A percentile compares a stretch with the other conserved stretches of the same genome.
These are phyloP conservation scores for Trypanosoma caninum DNA, from an alignment of 208 protist species.

Conservation along the genomic window DNA sequence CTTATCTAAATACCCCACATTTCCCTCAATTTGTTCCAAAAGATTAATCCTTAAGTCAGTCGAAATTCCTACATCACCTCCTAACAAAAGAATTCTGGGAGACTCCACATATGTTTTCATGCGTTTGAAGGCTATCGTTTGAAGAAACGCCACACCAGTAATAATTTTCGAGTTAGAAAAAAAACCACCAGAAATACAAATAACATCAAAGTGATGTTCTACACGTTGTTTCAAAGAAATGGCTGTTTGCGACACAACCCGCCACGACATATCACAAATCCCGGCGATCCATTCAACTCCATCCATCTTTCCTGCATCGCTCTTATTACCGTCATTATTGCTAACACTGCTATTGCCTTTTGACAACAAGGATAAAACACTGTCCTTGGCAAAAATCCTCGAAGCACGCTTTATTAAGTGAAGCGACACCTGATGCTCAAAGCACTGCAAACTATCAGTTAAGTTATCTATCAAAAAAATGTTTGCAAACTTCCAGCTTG, in stretches of 20 bases:
- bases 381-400: slow-evolving; percentile 11
- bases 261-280: slow-evolving; percentile 29
- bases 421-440: slow-evolving; percentile 12
- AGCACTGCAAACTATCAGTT: background rate
- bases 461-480: slow-evolving; percentile 4
- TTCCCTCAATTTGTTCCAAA: slow-evolving; percentile 52
- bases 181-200: slow-evolving; percentile 18
- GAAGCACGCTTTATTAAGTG: slow-evolving; percentile 27
- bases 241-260: slow-evolving; percentile 12
- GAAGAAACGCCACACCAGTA: slow-evolving; percentile 21
- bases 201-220: slow-evolving; percentile 27
- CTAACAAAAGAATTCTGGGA: slow-evolving; percentile 62
- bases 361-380: background rate
- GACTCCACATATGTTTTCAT: slow-evolving; percentile 34
- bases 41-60: slow-evolving; percentile 29
- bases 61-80: slow-evolving; percentile 40
- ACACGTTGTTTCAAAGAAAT: slow-evolving; percentile 18
- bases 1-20: slow-evolving; percentile 64
- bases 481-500: background rate
- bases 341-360: too few species aligned
- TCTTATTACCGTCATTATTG: too few species aligned
- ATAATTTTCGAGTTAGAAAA: slow-evolving; percentile 25
- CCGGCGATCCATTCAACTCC: slow-evolving; percentile 16
- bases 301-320: background rate
- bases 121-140: slow-evolving; percentile 27